Conservation (phyloP, 2,329 filamentous ascomycete genomes). For the Alternaria postmessia region DNA sequence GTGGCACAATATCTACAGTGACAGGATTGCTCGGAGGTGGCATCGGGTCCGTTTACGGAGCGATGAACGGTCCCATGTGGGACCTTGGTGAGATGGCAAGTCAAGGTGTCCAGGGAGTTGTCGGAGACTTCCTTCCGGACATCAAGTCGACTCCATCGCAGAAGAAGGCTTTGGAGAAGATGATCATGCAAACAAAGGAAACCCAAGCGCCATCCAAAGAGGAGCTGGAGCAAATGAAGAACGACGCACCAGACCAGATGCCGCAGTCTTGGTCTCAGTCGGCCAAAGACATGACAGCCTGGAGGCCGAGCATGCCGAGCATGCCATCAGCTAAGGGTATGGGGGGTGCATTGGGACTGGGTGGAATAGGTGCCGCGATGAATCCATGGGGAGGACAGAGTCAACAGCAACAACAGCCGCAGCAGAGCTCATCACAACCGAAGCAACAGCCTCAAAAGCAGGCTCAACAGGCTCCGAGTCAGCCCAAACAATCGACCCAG, state of each 20-base stretch:
- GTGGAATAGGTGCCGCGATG: constrained; percentile 17
- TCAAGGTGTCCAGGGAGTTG: constrained; percentile 42
- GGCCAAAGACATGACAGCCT: constrained; percentile 45
- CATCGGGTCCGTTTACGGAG: constrained; percentile 48
- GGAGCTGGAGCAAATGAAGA: constrained; percentile 48
- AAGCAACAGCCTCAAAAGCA: constrained; percentile 6
- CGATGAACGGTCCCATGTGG: constrained; percentile 48
- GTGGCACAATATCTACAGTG: constrained; percentile 42
- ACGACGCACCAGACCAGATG: constrained; percentile 44
- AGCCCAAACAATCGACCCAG: constrained; percentile 1
- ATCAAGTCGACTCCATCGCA: constrained; percentile 47
- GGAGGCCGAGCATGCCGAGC: constrained; percentile 38
- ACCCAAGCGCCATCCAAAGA: constrained; percentile 43
- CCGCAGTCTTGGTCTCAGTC: constrained; percentile 45
- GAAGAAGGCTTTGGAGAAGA: constrained; percentile 49
- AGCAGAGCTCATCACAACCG: constrained; percentile 7
- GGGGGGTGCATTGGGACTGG: constrained; percentile 37
- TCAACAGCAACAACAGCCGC: constrained; percentile 14
- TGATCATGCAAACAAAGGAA: constrained; percentile 48
- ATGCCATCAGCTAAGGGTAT: constrained; percentile 36
- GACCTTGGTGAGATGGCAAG: constrained; percentile 48
- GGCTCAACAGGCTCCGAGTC: not conserved
- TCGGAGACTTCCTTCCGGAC: constrained; percentile 47
- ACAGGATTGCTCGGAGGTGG: constrained; percentile 48
- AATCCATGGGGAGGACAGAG: constrained; percentile 18